Percentiles rank a stretch among this genome's conserved stretches.
These are phyloP conservation scores for Bromus sterilis DNA, from an alignment of 176 grass and related monocot genomes.

Conservation along the genomic window DNA sequence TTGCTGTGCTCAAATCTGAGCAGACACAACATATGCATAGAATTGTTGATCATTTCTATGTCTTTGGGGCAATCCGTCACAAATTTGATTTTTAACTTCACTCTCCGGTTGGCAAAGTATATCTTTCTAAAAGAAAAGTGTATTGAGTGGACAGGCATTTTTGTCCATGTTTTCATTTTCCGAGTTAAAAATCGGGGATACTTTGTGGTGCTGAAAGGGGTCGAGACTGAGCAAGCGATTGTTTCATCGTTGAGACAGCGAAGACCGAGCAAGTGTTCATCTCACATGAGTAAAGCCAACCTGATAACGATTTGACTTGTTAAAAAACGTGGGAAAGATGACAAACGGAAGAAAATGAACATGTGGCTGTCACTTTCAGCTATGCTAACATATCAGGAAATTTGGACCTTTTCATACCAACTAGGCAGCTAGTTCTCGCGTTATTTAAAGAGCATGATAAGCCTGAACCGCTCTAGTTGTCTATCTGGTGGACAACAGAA, in stretches of 20 bases:
- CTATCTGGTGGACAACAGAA: slow-evolving; percentile 8
- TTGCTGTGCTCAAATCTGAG: not conserved
- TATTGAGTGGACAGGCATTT: not conserved
- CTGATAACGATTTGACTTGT: slow-evolving; percentile 15
- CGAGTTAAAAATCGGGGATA: not conserved
- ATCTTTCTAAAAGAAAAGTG: not conserved
- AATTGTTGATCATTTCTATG: not conserved
- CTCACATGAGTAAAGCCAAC: not conserved
- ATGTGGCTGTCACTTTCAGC: slow-evolving; percentile 28
- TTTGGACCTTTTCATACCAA: slow-evolving; percentile 13
- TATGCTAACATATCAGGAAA: slow-evolving; percentile 3
- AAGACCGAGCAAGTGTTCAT: not conserved
- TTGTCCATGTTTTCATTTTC: not conserved
- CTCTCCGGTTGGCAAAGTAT: not conserved
- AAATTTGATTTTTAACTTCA: not conserved
- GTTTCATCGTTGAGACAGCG: slow-evolving; percentile 6
- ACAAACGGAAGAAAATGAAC: slow-evolving; percentile 2
- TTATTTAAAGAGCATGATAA: slow-evolving; percentile 1
- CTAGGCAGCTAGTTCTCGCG: too few relatives aligned
- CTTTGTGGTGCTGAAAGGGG: not conserved
- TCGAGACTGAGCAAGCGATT: not conserved
- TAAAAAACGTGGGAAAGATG: slow-evolving; percentile 1
- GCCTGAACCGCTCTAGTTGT: slow-evolving; percentile 3
- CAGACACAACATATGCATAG: not conserved
- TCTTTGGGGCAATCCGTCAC: not conserved